Percentiles rank a stretch among this genome's conserved stretches.
These are phyloP conservation scores for Didymella pomorum DNA, from an alignment of 2,329 filamentous ascomycete species.

Conservation along the genomic window DNA sequence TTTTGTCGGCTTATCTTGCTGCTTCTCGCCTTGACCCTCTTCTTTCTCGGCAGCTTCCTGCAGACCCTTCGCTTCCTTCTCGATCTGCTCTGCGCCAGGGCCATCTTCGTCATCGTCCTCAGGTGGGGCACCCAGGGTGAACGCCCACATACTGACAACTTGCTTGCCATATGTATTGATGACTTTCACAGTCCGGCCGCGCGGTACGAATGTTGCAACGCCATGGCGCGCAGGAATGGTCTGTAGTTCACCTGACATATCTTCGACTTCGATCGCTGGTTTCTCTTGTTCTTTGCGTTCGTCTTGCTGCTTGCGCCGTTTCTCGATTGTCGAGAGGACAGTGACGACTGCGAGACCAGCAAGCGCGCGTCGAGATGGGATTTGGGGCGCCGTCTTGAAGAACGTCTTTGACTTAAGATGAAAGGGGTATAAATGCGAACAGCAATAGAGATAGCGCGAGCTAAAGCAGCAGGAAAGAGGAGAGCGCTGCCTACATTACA, in stretches of 20 bases:
- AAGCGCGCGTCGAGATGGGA: conserved; percentile 44
- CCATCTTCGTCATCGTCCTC: conserved; percentile 43
- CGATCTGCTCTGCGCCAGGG: conserved; percentile 36
- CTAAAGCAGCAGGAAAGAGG: conserved; percentile 8
- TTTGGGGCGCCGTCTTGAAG: conserved; percentile 43
- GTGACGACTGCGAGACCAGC: conserved; percentile 47
- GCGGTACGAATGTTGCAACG: conserved; percentile 60
- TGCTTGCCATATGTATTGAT: conserved; percentile 61
- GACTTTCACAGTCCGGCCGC: conserved; percentile 59
- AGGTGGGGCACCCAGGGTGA: conserved; percentile 57
- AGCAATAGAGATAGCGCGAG: neutral
- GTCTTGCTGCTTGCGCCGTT: conserved; percentile 39
- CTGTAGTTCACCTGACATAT: conserved; percentile 54
- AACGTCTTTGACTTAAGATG: neutral
- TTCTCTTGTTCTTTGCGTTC: conserved; percentile 21
- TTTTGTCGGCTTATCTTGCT: neutral
- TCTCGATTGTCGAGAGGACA: conserved; percentile 46
- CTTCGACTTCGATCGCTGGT: conserved; percentile 26
- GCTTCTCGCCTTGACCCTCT: conserved; percentile 12
- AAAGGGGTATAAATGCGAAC: neutral
- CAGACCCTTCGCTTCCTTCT: conserved; percentile 34
- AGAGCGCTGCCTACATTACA: conserved; percentile 13
- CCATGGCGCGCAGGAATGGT: conserved; percentile 60
- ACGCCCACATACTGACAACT: conserved; percentile 60
- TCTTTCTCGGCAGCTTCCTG: conserved; percentile 31